phyloP scores from a whole-genome alignment of 1,284 basidiomycete genomes.

The Anthracocystis panici-leucophaei region DNA sequence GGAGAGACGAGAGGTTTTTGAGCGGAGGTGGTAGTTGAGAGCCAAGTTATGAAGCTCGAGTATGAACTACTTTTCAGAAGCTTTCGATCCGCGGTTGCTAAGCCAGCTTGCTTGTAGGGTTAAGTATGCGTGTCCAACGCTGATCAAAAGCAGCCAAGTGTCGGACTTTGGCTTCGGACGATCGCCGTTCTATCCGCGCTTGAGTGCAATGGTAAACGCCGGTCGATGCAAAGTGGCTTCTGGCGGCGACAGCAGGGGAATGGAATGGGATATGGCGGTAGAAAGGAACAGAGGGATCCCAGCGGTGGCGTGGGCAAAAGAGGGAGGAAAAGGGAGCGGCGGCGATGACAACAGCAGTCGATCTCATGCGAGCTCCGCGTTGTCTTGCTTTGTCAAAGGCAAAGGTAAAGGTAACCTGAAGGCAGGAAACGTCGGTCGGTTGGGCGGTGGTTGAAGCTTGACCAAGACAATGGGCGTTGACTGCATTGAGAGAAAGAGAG shows the following conservation, averaged over 20 bases:
- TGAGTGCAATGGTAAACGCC: too few species aligned
- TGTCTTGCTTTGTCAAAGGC: background rate
- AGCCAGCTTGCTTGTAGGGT: background rate
- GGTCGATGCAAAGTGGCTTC: too few species aligned
- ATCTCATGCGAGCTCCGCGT: slow-evolving; percentile 4
- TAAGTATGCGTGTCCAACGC: too few species aligned
- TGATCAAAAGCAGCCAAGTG: too few species aligned
- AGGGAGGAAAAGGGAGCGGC: background rate
- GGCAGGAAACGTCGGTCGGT: background rate
- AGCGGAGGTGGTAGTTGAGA: background rate
- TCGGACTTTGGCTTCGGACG: too few species aligned
- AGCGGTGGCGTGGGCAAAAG: slow-evolving; percentile 6
- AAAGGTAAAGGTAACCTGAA: background rate
- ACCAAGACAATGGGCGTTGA: background rate
- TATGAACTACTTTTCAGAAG: too few species aligned
- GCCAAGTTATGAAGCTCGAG: slow-evolving; percentile 3
- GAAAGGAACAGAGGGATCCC: background rate
- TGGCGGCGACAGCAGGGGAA: background rate
- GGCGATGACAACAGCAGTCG: background rate
- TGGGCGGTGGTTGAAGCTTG: background rate
- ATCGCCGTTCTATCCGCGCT: too few species aligned
- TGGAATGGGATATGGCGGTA: background rate
- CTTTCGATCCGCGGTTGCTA: background rate
- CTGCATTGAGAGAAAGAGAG: background rate
- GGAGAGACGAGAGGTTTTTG: too few species aligned